Evolutionary conservation across 371 early-diverging fungal species (phyloP).

Genomic region (Apophysomyces elegans): DNA sequence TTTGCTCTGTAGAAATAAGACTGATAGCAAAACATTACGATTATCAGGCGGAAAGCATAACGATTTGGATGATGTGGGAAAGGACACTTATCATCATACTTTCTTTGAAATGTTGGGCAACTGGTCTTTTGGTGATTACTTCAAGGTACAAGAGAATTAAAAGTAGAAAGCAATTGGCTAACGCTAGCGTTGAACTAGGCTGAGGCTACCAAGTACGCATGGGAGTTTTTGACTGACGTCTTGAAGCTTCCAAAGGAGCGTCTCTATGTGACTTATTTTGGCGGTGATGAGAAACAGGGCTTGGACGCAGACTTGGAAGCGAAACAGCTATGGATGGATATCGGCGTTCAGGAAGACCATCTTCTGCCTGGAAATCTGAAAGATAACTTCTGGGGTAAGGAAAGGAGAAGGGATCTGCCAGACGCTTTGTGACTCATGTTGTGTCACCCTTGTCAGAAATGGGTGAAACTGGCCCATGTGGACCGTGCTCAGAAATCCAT

Average conservation of each 20-base stretch:
- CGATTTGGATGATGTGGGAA: slow-evolving; percentile 99
- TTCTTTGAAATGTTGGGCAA: slow-evolving; percentile 99
- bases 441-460: slow-evolving; percentile 73
- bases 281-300: slow-evolving; percentile 86
- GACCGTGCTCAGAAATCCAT: slow-evolving; percentile 99
- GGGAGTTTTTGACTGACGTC: slow-evolving; percentile 95
- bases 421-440: background rate
- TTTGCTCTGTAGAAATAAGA: no score
- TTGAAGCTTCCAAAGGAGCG: slow-evolving; percentile 86
- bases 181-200: slow-evolving; percentile 18
- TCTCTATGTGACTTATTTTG: slow-evolving; percentile 99
- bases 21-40: background rate
- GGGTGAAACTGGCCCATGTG: slow-evolving; percentile 99
- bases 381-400: slow-evolving; percentile 98
- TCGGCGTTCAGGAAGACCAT: slow-evolving; percentile 86
- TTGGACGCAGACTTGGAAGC: slow-evolving; percentile 93
- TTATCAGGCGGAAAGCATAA: slow-evolving; percentile 99
- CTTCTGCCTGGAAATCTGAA: slow-evolving; percentile 92
- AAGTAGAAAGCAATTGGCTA: background rate
- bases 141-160: slow-evolving; percentile 72
- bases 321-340: slow-evolving; percentile 90
- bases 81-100: slow-evolving; percentile 99
- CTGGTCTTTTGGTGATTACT: slow-evolving; percentile 99
- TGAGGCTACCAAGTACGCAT: slow-evolving; percentile 84
- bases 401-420: background rate